Evolutionary conservation across 495 filamentous ascomycete species (phyloP).

Genomic region (Penicillium coprophilum): DNA sequence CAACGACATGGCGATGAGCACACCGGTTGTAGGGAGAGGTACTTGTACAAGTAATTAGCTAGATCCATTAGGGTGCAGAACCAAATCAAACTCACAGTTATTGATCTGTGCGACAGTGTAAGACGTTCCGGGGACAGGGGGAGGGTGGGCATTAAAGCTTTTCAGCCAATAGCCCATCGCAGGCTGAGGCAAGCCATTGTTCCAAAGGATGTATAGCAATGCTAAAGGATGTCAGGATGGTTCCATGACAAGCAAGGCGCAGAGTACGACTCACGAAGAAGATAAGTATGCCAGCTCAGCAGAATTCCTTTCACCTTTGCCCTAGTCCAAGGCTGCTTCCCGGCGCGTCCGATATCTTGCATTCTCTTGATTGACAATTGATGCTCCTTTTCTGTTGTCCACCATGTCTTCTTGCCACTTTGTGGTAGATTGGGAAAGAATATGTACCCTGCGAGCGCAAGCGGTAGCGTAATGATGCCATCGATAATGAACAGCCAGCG

Average conservation of each 20-base stretch:
- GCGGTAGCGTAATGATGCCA: slow-evolving; percentile 41
- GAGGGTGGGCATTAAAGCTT: slow-evolving; percentile 27
- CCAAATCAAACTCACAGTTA: slow-evolving; percentile 18
- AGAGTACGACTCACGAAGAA: slow-evolving; percentile 23
- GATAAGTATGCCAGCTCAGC: slow-evolving; percentile 31
- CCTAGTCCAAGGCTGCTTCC: slow-evolving; percentile 25
- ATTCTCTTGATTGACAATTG: slow-evolving; percentile 24
- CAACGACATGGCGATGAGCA: slow-evolving; percentile 35
- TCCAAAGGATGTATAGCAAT: slow-evolving; percentile 26
- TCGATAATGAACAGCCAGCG: slow-evolving; percentile 40
- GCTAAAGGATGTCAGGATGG: slow-evolving; percentile 11
- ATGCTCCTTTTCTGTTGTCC: slow-evolving; percentile 28
- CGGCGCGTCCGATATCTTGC: slow-evolving; percentile 25
- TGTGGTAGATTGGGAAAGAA: slow-evolving; percentile 47
- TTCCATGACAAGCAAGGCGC: not conserved
- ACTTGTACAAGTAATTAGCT: slow-evolving; percentile 6
- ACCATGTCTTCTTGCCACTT: slow-evolving; percentile 29
- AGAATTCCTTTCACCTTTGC: slow-evolving; percentile 27
- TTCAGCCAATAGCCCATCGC: slow-evolving; percentile 32
- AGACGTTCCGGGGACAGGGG: slow-evolving; percentile 26
- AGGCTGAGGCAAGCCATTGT: slow-evolving; percentile 22
- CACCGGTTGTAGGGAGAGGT: slow-evolving; percentile 24
- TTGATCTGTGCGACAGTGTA: slow-evolving; percentile 25
- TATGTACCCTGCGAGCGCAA: slow-evolving; percentile 51
- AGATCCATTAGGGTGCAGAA: no score